Conservation (phyloP, 1,284 basidiomycete genomes). For the Heliocybe sulcata region DNA sequence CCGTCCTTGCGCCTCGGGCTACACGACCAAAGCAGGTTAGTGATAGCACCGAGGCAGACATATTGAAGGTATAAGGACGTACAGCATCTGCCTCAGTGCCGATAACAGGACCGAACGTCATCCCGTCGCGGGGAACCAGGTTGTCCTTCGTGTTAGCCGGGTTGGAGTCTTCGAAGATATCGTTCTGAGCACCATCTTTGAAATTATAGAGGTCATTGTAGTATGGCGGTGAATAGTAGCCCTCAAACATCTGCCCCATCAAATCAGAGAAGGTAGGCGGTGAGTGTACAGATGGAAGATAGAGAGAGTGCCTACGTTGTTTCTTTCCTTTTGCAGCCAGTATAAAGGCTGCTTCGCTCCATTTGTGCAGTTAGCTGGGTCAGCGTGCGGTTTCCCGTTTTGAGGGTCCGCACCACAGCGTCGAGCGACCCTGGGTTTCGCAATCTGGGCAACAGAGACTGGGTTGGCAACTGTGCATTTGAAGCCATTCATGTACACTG, state of each 20-base stretch:
- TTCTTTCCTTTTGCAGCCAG: constrained; percentile 54
- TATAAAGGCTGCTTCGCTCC: constrained; percentile 61
- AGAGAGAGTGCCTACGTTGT: constrained; percentile 36
- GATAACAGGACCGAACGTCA: background rate
- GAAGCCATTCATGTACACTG: constrained; percentile 73
- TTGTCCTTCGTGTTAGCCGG: background rate
- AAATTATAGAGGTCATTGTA: constrained; percentile 56
- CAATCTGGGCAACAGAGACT: constrained; percentile 42
- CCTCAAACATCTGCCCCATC: constrained; percentile 43
- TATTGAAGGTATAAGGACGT: background rate
- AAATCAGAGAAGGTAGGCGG: too few species aligned
- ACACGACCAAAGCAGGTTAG: background rate
- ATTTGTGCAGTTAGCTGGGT: constrained; percentile 57
- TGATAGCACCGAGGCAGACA: background rate
- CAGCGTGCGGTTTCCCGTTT: constrained; percentile 29
- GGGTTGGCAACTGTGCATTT: constrained; percentile 58
- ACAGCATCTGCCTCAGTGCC: background rate
- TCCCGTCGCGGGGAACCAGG: background rate
- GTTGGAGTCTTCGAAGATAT: constrained; percentile 46
- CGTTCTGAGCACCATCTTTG: constrained; percentile 53
- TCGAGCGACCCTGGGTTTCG: constrained; percentile 42
- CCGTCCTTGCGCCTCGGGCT: background rate
- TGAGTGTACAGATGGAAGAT: background rate
- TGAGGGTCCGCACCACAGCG: constrained; percentile 50
- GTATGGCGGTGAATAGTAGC: constrained; percentile 40